Evolutionary conservation across 345 rosid species (phyloP).

Genomic region (Lagerstroemia speciosa): DNA sequence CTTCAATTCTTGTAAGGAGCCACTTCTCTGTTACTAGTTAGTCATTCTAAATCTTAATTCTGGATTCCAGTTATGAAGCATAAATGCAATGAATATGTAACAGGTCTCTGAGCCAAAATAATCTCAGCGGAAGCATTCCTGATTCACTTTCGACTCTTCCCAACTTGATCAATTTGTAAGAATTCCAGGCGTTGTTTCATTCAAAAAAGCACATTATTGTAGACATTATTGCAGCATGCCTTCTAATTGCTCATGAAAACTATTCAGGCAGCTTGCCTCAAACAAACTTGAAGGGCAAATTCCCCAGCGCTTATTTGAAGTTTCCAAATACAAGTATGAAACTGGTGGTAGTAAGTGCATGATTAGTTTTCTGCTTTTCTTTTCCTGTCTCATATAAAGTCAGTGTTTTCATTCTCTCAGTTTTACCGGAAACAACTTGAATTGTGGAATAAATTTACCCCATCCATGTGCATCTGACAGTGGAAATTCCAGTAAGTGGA

Average conservation of each 20-base stretch:
- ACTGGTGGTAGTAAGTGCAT: neutral
- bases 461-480: constrained; percentile 48
- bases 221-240: neutral
- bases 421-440: constrained; percentile 63
- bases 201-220: neutral
- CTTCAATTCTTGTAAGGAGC: constrained; percentile 89
- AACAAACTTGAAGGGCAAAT: constrained; percentile 69
- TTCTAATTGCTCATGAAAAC: neutral
- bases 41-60: constrained; percentile 9
- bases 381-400: neutral
- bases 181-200: constrained; percentile 6
- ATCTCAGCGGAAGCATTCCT: constrained; percentile 71
- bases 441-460: constrained; percentile 40
- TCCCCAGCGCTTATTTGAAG: constrained; percentile 53
- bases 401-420: constrained; percentile 32
- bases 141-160: constrained; percentile 52
- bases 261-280: constrained; percentile 64
- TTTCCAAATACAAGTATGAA: constrained; percentile 71
- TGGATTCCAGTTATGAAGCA: neutral
- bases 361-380: neutral
- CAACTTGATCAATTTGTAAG: constrained; percentile 74
- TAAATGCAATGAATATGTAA: constrained; percentile 11
- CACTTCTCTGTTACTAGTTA: constrained; percentile 7
- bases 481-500: constrained; percentile 43
- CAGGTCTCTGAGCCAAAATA: constrained; percentile 86